Percentiles rank a stretch among this genome's conserved stretches.
Conservation (phyloP, 352 stramenopile genomes). For the Globisporangium spiculum region DNA sequence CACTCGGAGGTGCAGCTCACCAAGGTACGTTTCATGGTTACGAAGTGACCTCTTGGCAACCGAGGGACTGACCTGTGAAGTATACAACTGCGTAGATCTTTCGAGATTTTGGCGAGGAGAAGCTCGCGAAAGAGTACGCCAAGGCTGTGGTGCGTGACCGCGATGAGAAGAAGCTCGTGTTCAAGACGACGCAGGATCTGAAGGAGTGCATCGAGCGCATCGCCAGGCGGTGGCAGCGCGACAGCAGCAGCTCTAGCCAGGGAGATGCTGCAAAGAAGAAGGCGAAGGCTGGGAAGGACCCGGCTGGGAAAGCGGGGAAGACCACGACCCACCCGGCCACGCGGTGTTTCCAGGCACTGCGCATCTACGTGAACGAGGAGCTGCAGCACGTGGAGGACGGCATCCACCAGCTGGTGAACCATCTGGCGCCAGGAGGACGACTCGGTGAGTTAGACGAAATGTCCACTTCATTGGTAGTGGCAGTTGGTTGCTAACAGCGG, state of each 20-base stretch:
- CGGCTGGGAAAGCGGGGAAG: conserved; percentile 15
- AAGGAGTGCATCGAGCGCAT: conserved; percentile 77
- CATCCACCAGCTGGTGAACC: conserved; percentile 47
- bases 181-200: conserved; percentile 61
- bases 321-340: conserved; percentile 61
- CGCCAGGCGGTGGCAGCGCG: conserved; percentile 56
- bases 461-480: neutral
- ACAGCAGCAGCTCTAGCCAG: conserved; percentile 7
- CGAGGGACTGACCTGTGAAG: neutral
- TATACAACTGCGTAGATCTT: conserved; percentile 41
- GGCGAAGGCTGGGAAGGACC: conserved; percentile 19
- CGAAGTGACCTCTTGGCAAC: neutral
- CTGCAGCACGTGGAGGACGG: conserved; percentile 63
- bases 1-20: conserved; percentile 75
- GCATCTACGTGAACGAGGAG: conserved; percentile 82
- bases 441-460: conserved; percentile 22
- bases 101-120: conserved; percentile 63
- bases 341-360: conserved; percentile 74
- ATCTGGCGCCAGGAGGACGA: conserved; percentile 50
- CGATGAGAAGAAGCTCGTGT: conserved; percentile 44
- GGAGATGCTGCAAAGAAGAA: neutral
- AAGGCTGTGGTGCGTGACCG: conserved; percentile 75
- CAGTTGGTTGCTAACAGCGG: neutral
- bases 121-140: conserved; percentile 74
- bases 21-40: conserved; percentile 16